Evolutionary conservation across 179 eudicot genomes (phyloP).

Genomic region (Silene vulgaris): DNA sequence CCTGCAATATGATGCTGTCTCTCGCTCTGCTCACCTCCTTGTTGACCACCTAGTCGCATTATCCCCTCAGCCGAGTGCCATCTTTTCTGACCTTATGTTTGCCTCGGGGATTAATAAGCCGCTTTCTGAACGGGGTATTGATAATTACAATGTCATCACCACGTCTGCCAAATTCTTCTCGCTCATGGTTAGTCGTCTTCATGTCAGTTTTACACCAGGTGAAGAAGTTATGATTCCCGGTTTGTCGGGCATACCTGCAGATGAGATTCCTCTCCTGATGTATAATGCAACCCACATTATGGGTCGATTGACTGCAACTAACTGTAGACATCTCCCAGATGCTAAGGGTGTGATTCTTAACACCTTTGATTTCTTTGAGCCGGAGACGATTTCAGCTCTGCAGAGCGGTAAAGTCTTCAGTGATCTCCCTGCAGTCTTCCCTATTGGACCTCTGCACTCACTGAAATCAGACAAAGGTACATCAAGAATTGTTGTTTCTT

Average conservation of each 20-base stretch:
- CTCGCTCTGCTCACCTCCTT: slow-evolving; percentile 3
- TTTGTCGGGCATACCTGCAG: slow-evolving; percentile 25
- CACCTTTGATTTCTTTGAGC: slow-evolving; percentile 42
- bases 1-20: slow-evolving; percentile 10
- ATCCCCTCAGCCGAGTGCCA: slow-evolving; percentile 11
- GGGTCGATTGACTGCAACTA: slow-evolving; percentile 22
- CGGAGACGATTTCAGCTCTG: slow-evolving; percentile 37
- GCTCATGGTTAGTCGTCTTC: slow-evolving; percentile 31
- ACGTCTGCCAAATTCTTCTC: slow-evolving; percentile 26
- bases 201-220: neutral
- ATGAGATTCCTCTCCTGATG: slow-evolving; percentile 44
- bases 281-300: slow-evolving; percentile 34
- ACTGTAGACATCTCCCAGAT: slow-evolving; percentile 18
- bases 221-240: slow-evolving; percentile 30
- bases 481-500: neutral
- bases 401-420: slow-evolving; percentile 24
- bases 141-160: slow-evolving; percentile 19
- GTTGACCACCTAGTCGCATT: slow-evolving; percentile 15
- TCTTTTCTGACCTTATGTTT: slow-evolving; percentile 17
- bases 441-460: slow-evolving; percentile 49
- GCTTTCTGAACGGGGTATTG: slow-evolving; percentile 12
- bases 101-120: slow-evolving; percentile 23
- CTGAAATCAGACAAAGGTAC: slow-evolving; percentile 13
- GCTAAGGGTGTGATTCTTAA: slow-evolving; percentile 43
- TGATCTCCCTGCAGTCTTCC: slow-evolving; percentile 31